Evolutionary conservation across 495 filamentous ascomycete species (phyloP).

Genomic region (Penicillium diatomitis): DNA sequence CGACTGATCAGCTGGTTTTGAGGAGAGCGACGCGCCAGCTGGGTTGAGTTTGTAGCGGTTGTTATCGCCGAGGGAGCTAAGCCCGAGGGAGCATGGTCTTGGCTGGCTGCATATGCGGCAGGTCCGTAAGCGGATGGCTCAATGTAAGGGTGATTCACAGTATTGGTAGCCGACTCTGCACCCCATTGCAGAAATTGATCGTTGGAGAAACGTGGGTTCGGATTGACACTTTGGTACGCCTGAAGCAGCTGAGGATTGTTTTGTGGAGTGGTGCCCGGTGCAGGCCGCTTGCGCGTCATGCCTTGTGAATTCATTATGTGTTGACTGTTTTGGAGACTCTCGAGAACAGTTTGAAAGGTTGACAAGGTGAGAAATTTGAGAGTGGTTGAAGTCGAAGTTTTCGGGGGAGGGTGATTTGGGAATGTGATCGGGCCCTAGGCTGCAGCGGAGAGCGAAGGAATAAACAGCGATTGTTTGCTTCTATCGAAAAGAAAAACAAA

Average conservation of each 20-base stretch:
- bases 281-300: conserved; percentile 58
- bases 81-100: conserved; percentile 37
- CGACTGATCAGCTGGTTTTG: conserved; percentile 52
- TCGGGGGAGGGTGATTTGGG: too few species aligned
- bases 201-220: conserved; percentile 36
- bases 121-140: conserved; percentile 35
- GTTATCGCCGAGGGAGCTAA: too few species aligned
- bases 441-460: not conserved
- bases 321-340: conserved; percentile 2
- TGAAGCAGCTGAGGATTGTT: conserved; percentile 38
- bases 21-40: conserved; percentile 53
- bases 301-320: conserved; percentile 35
- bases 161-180: conserved; percentile 30
- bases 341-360: not conserved
- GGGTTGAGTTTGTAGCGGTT: conserved; percentile 42
- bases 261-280: conserved; percentile 57
- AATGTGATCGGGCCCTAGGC: not conserved
- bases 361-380: conserved; percentile 4
- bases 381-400: not conserved
- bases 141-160: conserved; percentile 21
- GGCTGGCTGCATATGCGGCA: conserved; percentile 23
- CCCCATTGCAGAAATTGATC: conserved; percentile 49
- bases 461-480: not conserved
- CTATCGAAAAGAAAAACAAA: not conserved
- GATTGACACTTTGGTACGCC: conserved; percentile 22